Conservation (phyloP, 2,329 filamentous ascomycete genomes). For the Phyllosticta citribraziliensis region DNA sequence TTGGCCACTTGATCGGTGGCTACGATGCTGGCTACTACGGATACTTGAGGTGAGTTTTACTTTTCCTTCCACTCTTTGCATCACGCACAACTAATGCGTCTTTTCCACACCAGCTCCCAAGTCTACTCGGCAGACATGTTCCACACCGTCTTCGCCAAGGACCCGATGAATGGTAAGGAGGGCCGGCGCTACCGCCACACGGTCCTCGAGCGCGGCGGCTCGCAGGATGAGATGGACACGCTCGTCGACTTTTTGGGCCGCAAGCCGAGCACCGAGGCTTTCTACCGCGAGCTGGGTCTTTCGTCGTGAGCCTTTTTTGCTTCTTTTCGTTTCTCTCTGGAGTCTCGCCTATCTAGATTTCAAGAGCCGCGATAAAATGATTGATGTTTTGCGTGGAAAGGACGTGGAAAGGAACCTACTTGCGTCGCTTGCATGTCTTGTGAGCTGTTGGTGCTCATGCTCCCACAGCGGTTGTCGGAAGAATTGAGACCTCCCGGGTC, state of each 20-base stretch:
- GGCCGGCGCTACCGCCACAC: slow-evolving; percentile 68
- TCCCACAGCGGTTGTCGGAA: too few species aligned
- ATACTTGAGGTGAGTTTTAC: slow-evolving; percentile 27
- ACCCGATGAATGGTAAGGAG: slow-evolving; percentile 67
- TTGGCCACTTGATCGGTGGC: slow-evolving; percentile 73
- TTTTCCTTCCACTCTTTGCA: not conserved
- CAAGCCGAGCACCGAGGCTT: slow-evolving; percentile 66
- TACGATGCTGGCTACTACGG: slow-evolving; percentile 80
- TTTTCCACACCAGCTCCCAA: slow-evolving; percentile 44
- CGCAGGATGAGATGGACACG: slow-evolving; percentile 71
- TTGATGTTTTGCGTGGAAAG: not conserved
- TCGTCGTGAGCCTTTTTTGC: not conserved
- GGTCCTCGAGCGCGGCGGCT: slow-evolving; percentile 68
- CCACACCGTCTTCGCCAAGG: slow-evolving; percentile 63
- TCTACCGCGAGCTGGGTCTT: slow-evolving; percentile 68
- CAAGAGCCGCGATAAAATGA: not conserved
- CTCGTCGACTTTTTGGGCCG: slow-evolving; percentile 69
- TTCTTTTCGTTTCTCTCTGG: not conserved
- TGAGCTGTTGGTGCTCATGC: too few species aligned
- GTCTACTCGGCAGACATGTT: slow-evolving; percentile 86
- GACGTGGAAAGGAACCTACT: too few species aligned
- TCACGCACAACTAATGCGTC: not conserved
- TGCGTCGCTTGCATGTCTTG: too few species aligned
- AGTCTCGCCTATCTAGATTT: not conserved
- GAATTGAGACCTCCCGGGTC: too few species aligned